Base-by-base conservation (phyloP, 2,329 filamentous ascomycete species). In the Calonectria pteridis region DNA sequence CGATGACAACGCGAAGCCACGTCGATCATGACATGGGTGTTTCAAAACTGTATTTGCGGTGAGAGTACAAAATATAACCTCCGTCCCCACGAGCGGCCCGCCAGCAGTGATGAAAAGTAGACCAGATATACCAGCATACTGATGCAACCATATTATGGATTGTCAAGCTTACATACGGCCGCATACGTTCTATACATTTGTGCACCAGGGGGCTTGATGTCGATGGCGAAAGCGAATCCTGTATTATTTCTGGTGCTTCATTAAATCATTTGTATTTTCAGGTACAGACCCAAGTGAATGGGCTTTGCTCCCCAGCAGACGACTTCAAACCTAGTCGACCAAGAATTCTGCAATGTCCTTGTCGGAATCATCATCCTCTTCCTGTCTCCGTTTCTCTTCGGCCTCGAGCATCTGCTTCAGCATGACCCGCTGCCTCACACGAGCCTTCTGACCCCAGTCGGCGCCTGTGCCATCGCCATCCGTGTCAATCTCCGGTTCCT, bases 301-400 rank as follows among this genome's bases (percentile, higher is more conserved):
- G 40, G 49, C 49, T 55, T 35, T 20, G 23, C 59, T 31, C n/a
- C 40, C 63, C 67, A 37, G 29, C 20, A 55, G 9, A 14, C 59
- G 20, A 37, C 20, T 29, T 29, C 5, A n/a, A 37, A 10, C 20
- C 68, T 84, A 89, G 81, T 91, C 88, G 78, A 90, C 88, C 82
- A 95, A 83, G 79, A 93, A 91, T 84, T 95, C 92, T 81, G 92
- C 90, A 78, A 96, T 93, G 82, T 95, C 93, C 85, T 94, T 93
- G 83, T 95, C 93, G 73, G 93, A 91, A 77, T 94, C 89, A 72
- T 93, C 91, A 78, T 93, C 91, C 62, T 86, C 82, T 78, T 93
- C 91, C 64, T 86, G 82, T 79, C 91, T 88, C 77, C 89, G 86
- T 78, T 90, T 84, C 85, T 90, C 87, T 84, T 94, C 93, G 77